Evolutionary conservation across 2,329 filamentous ascomycete species (phyloP).

Genomic region (Ophiostoma sp.): DNA sequence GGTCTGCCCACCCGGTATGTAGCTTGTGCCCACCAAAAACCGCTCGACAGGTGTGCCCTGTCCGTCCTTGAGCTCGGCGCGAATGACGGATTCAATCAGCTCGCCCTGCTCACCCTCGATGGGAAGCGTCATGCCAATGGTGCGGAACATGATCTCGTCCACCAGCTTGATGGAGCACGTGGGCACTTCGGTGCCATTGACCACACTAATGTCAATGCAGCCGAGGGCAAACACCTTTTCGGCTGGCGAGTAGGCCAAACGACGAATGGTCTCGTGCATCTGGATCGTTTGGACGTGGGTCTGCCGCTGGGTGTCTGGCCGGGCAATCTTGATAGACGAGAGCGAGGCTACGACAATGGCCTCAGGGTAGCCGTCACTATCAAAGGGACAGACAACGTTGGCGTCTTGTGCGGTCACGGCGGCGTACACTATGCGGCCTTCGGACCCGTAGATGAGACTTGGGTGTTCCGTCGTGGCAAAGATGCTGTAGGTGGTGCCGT

Average conservation of each 20-base stretch:
- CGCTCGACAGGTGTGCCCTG: constrained; percentile 64
- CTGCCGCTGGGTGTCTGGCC: constrained; percentile 79
- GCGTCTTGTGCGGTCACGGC: constrained; percentile 89
- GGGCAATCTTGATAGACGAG: constrained; percentile 72
- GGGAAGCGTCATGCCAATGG: constrained; percentile 67
- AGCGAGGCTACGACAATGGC: constrained; percentile 80
- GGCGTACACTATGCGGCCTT: constrained; percentile 87
- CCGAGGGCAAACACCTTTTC: constrained; percentile 84
- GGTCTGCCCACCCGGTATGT: constrained; percentile 59
- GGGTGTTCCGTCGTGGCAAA: constrained; percentile 95
- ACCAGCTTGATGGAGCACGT: constrained; percentile 83
- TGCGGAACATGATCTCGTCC: constrained; percentile 84
- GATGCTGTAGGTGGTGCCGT: constrained; percentile 71
- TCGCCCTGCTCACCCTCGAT: constrained; percentile 59
- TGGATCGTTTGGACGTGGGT: constrained; percentile 83
- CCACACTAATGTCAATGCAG: constrained; percentile 74
- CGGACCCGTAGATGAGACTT: constrained; percentile 86
- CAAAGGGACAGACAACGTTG: constrained; percentile 77
- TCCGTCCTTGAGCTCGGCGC: constrained; percentile 66
- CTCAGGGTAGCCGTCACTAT: constrained; percentile 75
- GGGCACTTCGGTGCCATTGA: constrained; percentile 70
- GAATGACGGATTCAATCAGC: constrained; percentile 80
- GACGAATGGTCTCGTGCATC: constrained; percentile 78
- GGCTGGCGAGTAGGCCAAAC: constrained; percentile 79
- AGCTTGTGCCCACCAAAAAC: constrained; percentile 90